Evolutionary conservation across 1,284 basidiomycete genomes (phyloP), one percentile per base, ranked within the genome.

Genomic region (Marasmius sp.): DNA sequence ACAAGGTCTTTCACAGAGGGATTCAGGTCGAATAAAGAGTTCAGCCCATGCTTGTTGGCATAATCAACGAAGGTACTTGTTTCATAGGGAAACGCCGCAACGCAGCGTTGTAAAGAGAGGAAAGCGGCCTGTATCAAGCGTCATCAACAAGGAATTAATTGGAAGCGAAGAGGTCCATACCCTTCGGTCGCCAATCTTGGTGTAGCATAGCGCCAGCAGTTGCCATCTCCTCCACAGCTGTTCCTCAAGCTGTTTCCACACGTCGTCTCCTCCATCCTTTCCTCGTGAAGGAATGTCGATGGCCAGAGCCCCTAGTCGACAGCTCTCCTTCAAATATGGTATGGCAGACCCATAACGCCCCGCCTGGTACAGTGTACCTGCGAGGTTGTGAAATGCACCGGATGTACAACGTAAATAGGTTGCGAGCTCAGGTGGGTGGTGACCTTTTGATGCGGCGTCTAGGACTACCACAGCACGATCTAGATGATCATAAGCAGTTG

Each of bases 141-240:
- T 16, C 33, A 55, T 58, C 33, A 50, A 49, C 27, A 9, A 45
- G 36, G 37, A 38, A 36, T 38, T 33, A 54, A 12, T 50, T 12
- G 58, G 59, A 33, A 41, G n/a, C n/a, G 18, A 27, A 45, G 27
- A 37, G 45, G 16, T 47, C 68, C 77, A 14, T 51, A 88, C 88
- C 81, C 83, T 85, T 18, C 88, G 79, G 68, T 94, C 88, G 0
- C 86, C 87, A 48, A 85, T 86, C 72, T 91, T 93, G 45, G 82
- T 80, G 69, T 85, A 86, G 70, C 91, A 93, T 2, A 88, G 85
- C 0, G 85, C 92, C 22, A 95, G 77, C n/a, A 94, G 74, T 72
- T 95, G 92, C 81, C 86, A 93, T 45, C 93, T 78, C 45, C 86
- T 81, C 65, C 83, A 85, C 36, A 92, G 64, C 65, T 89, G 86